These are phyloP conservation scores for Cyanophora paradoxa DNA, from an alignment of 78 protist genomes.

Conservation along the genomic window DNA sequence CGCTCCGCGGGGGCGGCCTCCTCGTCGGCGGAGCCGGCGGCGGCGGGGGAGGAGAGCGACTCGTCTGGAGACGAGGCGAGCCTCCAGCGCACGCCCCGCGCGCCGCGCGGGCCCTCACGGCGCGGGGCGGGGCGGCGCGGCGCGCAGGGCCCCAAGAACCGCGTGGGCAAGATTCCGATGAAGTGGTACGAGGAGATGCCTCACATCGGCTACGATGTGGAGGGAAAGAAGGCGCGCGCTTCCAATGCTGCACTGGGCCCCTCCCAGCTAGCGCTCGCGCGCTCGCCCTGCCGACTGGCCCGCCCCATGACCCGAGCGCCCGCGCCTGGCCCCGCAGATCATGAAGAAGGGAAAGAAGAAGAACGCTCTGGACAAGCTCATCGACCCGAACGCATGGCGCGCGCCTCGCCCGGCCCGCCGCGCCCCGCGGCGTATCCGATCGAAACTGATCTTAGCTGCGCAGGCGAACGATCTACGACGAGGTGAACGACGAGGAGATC, in stretches of 20 bases:
- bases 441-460: background rate
- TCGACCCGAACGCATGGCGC: slow-evolving; percentile 4
- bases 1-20: no score
- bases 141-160: no score
- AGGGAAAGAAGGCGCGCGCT: slow-evolving; percentile 81
- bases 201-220: slow-evolving; percentile 90
- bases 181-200: slow-evolving; percentile 87
- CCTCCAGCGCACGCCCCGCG: no score
- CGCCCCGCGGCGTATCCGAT: background rate
- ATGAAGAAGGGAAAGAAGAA: slow-evolving; percentile 33
- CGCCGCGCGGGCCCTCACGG: no score
- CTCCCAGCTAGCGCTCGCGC: no score
- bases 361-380: slow-evolving; percentile 69
- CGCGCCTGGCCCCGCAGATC: slow-evolving; percentile 28
- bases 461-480: slow-evolving; percentile 73
- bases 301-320: background rate
- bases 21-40: no score
- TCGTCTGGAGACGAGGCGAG: no score
- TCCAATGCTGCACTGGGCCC: no score
- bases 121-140: no score
- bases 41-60: no score
- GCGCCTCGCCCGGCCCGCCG: background rate
- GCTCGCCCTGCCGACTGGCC: background rate
- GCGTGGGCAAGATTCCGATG: slow-evolving; percentile 85
- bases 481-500: slow-evolving; percentile 61